Percentiles rank a stretch among this genome's conserved stretches.
These are phyloP conservation scores for Ustilago bromivora DNA, from an alignment of 1,284 basidiomycete species.

Conservation along the genomic window DNA sequence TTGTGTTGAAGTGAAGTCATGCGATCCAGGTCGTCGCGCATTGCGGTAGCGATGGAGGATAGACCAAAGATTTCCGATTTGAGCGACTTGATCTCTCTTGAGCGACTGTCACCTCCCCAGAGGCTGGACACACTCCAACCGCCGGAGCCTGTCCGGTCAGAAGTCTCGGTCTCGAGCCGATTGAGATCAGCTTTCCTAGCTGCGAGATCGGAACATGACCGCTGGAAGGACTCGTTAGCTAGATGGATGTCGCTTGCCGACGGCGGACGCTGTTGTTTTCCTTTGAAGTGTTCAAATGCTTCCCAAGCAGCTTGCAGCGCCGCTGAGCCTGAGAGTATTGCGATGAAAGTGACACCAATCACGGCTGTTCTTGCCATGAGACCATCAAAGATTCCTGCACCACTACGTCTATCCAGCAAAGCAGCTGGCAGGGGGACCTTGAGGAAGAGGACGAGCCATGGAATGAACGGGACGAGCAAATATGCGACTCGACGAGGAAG, in stretches of 20 bases:
- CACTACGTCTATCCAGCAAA: slow-evolving; percentile 20
- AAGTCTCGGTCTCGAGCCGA: slow-evolving; percentile 35
- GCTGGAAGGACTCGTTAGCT: slow-evolving; percentile 47
- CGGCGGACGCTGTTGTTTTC: slow-evolving; percentile 39
- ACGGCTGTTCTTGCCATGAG: slow-evolving; percentile 69
- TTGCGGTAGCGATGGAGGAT: slow-evolving; percentile 69
- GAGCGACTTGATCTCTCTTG: slow-evolving; percentile 64
- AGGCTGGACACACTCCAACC: slow-evolving; percentile 33
- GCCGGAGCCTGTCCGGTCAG: slow-evolving; percentile 1
- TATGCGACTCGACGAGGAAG: slow-evolving; percentile 37
- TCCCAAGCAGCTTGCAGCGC: slow-evolving; percentile 71
- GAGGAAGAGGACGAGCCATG: slow-evolving; percentile 62
- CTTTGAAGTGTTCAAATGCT: slow-evolving; percentile 67
- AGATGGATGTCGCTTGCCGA: slow-evolving; percentile 34
- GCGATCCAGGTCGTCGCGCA: slow-evolving; percentile 69
- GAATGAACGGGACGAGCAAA: slow-evolving; percentile 51
- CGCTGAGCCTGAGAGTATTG: slow-evolving; percentile 70
- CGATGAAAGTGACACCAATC: slow-evolving; percentile 71
- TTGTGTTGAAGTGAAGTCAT: slow-evolving; percentile 66
- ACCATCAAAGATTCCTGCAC: slow-evolving; percentile 41
- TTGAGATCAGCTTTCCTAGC: slow-evolving; percentile 49
- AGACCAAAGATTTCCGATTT: slow-evolving; percentile 70
- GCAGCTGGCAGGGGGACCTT: slow-evolving; percentile 63
- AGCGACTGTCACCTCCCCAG: slow-evolving; percentile 40
- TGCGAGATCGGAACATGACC: slow-evolving; percentile 52